These are phyloP conservation scores for Parachlorella kessleri DNA, from an alignment of 139 green algal species.

Conservation along the genomic window DNA sequence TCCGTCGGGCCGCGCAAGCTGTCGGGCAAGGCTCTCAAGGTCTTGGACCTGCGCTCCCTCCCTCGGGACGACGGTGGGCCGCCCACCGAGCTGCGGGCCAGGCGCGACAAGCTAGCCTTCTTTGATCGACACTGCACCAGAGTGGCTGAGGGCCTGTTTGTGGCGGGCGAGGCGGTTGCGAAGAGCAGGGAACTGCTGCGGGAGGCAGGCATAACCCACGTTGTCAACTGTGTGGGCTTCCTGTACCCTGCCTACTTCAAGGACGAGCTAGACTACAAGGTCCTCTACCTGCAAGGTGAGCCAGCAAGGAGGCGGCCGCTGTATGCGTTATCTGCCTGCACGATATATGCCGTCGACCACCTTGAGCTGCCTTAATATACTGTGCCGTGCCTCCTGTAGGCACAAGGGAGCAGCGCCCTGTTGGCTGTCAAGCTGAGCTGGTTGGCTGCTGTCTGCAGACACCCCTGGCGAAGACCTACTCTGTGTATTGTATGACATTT, in stretches of 20 bases:
- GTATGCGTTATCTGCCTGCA: too few relatives aligned
- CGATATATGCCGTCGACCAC: too few relatives aligned
- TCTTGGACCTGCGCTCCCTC: slow-evolving; percentile 57
- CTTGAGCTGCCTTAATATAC: too few relatives aligned
- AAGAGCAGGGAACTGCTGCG: slow-evolving; percentile 68
- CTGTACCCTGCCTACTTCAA: slow-evolving; percentile 89
- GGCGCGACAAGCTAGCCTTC: slow-evolving; percentile 70
- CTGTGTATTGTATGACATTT: slow-evolving; percentile 91
- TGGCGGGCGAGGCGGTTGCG: slow-evolving; percentile 88
- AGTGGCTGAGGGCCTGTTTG: slow-evolving; percentile 79
- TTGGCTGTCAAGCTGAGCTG: background rate
- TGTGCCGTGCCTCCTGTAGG: too few relatives aligned
- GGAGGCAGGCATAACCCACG: slow-evolving; percentile 85
- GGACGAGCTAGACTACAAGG: slow-evolving; percentile 84
- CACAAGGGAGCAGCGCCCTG: too few relatives aligned
- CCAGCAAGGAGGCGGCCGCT: too few relatives aligned
- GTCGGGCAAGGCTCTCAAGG: background rate
- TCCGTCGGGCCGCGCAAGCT: slow-evolving; percentile 14
- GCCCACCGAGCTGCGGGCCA: slow-evolving; percentile 63
- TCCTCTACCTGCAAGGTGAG: slow-evolving; percentile 88
- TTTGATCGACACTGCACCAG: slow-evolving; percentile 79
- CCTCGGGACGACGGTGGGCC: slow-evolving; percentile 59
- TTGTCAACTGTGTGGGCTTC: slow-evolving; percentile 97
- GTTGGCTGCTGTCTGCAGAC: slow-evolving; percentile 56
- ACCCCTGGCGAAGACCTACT: slow-evolving; percentile 90